These are phyloP conservation scores for Trametes meyenii DNA, from an alignment of 768 basidiomycete species.

Conservation along the genomic window DNA sequence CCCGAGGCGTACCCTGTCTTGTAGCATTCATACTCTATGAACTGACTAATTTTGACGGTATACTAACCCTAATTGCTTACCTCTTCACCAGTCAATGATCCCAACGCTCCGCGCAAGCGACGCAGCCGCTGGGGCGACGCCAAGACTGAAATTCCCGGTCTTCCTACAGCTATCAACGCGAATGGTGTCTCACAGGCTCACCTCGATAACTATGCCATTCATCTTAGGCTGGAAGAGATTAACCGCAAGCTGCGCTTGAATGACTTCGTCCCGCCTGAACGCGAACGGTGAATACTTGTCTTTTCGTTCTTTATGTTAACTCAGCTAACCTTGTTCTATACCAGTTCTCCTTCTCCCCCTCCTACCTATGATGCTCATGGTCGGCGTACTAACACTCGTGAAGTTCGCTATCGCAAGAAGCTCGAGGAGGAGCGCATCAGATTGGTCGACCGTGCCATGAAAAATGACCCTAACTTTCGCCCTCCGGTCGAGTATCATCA, in stretches of 20 bases:
- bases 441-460: conserved; percentile 95
- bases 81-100: conserved; percentile 46
- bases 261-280: conserved; percentile 94
- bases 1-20: conserved; percentile 22
- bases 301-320: conserved; percentile 7
- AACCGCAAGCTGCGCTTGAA: conserved; percentile 92
- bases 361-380: conserved; percentile 98
- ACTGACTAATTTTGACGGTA: conserved; percentile 41
- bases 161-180: conserved; percentile 93
- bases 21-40: conserved; percentile 27
- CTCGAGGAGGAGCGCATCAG: conserved; percentile 89
- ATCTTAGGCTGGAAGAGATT: conserved; percentile 95
- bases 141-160: conserved; percentile 86
- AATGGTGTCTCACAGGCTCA: conserved; percentile 94
- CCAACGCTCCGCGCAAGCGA: conserved; percentile 89
- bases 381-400: conserved; percentile 96
- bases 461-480: conserved; percentile 96
- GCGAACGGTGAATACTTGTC: conserved; percentile 68
- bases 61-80: conserved; percentile 59
- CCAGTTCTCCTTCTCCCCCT: conserved; percentile 92
- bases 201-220: conserved; percentile 97
- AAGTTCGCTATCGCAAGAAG: conserved; percentile 97
- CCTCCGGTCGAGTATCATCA: conserved; percentile 97
- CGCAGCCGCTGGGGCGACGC: conserved; percentile 98
- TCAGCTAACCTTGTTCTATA: not conserved